Evolutionary conservation across 176 grass and related monocot genomes (phyloP).

Genomic region (Hsuehochloa calcarea): DNA sequence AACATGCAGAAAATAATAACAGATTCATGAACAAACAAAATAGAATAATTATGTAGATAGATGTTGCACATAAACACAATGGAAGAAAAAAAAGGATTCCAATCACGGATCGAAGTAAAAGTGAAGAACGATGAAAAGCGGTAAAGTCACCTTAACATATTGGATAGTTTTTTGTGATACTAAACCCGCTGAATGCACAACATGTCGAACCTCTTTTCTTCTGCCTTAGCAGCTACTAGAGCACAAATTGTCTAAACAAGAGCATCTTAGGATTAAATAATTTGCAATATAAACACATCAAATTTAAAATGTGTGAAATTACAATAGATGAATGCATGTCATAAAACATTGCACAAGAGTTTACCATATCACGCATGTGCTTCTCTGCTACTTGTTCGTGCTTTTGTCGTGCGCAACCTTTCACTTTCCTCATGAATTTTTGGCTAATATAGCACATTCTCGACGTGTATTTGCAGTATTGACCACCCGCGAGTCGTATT

Average conservation of each 20-base stretch:
- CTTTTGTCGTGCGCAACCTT: conserved; percentile 73
- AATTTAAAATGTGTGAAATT: conserved; percentile 12
- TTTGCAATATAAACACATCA: conserved; percentile 10
- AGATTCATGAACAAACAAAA: conserved; percentile 29
- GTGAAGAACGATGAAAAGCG: conserved; percentile 15
- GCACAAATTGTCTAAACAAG: conserved; percentile 65
- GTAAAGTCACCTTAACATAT: conserved; percentile 81
- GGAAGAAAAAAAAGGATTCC: conserved; percentile 4
- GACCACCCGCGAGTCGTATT: too few relatives aligned
- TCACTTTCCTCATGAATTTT: conserved; percentile 76
- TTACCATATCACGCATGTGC: conserved; percentile 86
- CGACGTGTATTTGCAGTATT: too few relatives aligned
- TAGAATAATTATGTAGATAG: conserved; percentile 16
- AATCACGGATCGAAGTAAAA: neutral
- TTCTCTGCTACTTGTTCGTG: conserved; percentile 83
- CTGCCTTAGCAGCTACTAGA: conserved; percentile 91
- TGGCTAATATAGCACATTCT: too few relatives aligned
- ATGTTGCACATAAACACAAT: neutral
- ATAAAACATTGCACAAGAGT: conserved; percentile 6
- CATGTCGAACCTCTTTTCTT: conserved; percentile 90
- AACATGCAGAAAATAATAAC: conserved; percentile 40
- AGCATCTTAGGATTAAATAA: conserved; percentile 20
- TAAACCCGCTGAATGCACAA: conserved; percentile 85
- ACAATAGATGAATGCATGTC: conserved; percentile 10
- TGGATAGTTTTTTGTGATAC: conserved; percentile 96